Evolutionary conservation across 2,329 filamentous ascomycete genomes (phyloP).

Genomic region (Pseudofabraea citricarpa): DNA sequence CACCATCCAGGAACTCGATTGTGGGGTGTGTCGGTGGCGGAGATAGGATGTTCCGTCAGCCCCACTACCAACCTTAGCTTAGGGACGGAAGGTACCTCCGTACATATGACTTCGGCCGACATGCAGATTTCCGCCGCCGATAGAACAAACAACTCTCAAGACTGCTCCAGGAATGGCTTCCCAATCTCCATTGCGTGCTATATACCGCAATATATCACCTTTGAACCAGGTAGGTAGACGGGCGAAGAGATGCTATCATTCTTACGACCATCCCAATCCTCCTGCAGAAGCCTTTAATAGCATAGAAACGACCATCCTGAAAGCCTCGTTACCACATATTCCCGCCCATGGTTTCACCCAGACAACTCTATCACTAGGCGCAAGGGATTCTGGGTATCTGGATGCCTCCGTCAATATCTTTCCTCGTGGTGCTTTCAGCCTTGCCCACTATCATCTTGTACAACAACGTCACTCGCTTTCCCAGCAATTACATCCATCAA

Average conservation of each 20-base stretch:
- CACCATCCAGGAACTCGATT: too few species aligned
- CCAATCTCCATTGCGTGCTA: too few species aligned
- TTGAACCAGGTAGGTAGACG: too few species aligned
- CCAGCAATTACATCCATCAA: constrained; percentile 14
- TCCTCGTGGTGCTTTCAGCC: constrained; percentile 71
- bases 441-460: constrained; percentile 74
- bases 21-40: too few species aligned
- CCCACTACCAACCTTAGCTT: too few species aligned
- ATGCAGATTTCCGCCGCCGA: too few species aligned
- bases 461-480: constrained; percentile 57
- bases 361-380: constrained; percentile 68
- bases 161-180: too few species aligned
- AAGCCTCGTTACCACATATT: constrained; percentile 74
- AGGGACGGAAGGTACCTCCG: too few species aligned
- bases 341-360: constrained; percentile 78
- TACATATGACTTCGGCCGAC: too few species aligned
- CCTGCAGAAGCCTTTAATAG: constrained; percentile 54
- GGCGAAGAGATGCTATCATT: constrained; percentile 62
- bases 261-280: constrained; percentile 59
- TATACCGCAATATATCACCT: too few species aligned
- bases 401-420: constrained; percentile 83
- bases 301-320: constrained; percentile 72
- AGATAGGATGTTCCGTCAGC: too few species aligned
- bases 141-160: too few species aligned
- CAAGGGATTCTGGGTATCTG: constrained; percentile 78